phyloP scores from a whole-genome alignment of 2,329 filamentous ascomycete genomes.

The Botrytis pseudocinerea region DNA sequence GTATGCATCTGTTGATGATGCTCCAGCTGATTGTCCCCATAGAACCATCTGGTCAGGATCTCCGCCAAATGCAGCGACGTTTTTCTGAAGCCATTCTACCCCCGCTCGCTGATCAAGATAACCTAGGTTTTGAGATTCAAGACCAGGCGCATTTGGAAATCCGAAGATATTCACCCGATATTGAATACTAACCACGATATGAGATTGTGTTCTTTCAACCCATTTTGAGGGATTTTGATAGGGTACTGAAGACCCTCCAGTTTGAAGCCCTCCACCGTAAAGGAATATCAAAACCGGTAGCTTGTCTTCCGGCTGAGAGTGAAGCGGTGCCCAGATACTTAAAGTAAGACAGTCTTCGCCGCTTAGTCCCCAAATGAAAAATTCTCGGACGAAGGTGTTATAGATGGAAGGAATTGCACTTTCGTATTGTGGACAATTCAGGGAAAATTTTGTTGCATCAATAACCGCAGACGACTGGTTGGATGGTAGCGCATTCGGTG shows the following conservation, averaged over 20 bases:
- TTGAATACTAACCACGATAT: conserved; percentile 40
- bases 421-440: neutral
- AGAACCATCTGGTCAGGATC: neutral
- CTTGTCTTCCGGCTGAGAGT: conserved; percentile 37
- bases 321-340: conserved; percentile 34
- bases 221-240: conserved; percentile 24
- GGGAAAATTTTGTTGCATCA: neutral
- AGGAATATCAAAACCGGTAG: conserved; percentile 47
- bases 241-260: conserved; percentile 23
- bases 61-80: neutral
- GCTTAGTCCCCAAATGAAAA: conserved; percentile 19
- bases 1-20: neutral
- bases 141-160: neutral
- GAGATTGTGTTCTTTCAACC: conserved; percentile 25
- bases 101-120: neutral
- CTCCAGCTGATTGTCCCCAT: neutral
- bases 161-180: conserved; percentile 41
- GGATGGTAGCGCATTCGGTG: neutral
- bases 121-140: neutral
- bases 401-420: neutral
- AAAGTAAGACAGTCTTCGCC: conserved; percentile 38
- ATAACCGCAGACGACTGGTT: neutral
- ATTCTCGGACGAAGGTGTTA: conserved; percentile 3
- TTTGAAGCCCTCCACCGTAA: conserved; percentile 23
- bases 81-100: neutral